These are phyloP conservation scores for Arthrinium phaeospermum DNA, from an alignment of 2,329 filamentous ascomycete genomes.

Conservation along the genomic window DNA sequence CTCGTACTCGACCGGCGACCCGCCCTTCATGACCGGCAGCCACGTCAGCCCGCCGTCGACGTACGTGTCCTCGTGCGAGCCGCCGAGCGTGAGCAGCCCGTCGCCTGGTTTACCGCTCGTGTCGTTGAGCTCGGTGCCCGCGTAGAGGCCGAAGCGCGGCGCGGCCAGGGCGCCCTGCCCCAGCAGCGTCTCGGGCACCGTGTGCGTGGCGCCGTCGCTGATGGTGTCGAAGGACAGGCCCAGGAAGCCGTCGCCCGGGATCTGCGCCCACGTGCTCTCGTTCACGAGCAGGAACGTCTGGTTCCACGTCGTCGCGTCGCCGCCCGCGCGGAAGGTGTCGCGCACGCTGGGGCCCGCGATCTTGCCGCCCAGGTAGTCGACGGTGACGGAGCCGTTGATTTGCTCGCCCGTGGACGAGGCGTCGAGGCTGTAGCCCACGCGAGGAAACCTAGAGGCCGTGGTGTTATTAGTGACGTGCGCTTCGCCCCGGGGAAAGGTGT, in stretches of 20 bases:
- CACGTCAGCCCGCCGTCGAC: conserved; percentile 33
- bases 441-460: conserved; percentile 27
- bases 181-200: conserved; percentile 42
- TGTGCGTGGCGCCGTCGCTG: conserved; percentile 35
- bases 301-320: conserved; percentile 31
- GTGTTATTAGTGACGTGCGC: background rate
- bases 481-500: background rate
- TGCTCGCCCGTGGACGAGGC: conserved; percentile 34
- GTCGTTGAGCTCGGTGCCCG: conserved; percentile 30
- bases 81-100: conserved; percentile 41
- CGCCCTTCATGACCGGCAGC: conserved; percentile 27
- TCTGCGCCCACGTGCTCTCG: conserved; percentile 35
- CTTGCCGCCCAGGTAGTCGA: conserved; percentile 40
- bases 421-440: conserved; percentile 35
- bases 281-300: conserved; percentile 39
- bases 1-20: conserved; percentile 30
- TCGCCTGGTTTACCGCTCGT: conserved; percentile 29
- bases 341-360: conserved; percentile 33
- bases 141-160: conserved; percentile 41
- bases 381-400: conserved; percentile 30
- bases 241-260: conserved; percentile 42
- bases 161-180: conserved; percentile 36
- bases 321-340: conserved; percentile 34
- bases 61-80: conserved; percentile 39
- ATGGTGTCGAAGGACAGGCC: conserved; percentile 42